A percentile compares a stretch with the other conserved stretches of the same genome.
phyloP scores from a whole-genome alignment of 805 yeast species.

The Clavispora vitiphila region DNA sequence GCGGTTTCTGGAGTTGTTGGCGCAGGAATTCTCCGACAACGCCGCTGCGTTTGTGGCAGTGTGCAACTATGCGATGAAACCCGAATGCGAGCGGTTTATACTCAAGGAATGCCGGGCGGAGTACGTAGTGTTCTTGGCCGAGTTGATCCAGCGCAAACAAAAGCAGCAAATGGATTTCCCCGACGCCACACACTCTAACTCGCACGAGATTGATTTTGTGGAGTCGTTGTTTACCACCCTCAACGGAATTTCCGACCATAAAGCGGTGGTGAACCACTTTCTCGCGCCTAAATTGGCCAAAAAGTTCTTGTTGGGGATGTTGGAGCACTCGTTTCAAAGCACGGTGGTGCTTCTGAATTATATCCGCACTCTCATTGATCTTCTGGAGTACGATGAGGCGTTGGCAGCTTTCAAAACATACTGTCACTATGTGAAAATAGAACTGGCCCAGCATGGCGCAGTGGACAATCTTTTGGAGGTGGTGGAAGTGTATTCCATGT shows the following conservation, averaged over 20 bases:
- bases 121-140: slow-evolving; percentile 20
- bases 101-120: slow-evolving; percentile 21
- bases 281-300: slow-evolving; percentile 23
- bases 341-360: slow-evolving; percentile 28
- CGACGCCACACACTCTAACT: slow-evolving; percentile 20
- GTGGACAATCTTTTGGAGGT: slow-evolving; percentile 29
- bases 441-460: slow-evolving; percentile 26
- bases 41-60: slow-evolving; percentile 21
- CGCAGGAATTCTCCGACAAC: slow-evolving; percentile 21
- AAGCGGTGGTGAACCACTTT: slow-evolving; percentile 8
- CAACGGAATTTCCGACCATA: slow-evolving; percentile 16
- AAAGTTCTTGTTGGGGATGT: slow-evolving; percentile 24
- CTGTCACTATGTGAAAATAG: slow-evolving; percentile 27
- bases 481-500: slow-evolving; percentile 28
- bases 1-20: slow-evolving; percentile 14
- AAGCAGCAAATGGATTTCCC: slow-evolving; percentile 23
- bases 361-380: slow-evolving; percentile 27
- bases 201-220: slow-evolving; percentile 22
- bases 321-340: slow-evolving; percentile 34
- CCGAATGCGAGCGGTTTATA: slow-evolving; percentile 14
- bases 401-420: slow-evolving; percentile 38
- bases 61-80: slow-evolving; percentile 23
- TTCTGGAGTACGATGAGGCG: slow-evolving; percentile 39
- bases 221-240: slow-evolving; percentile 28
- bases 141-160: slow-evolving; percentile 13